A percentile compares a stretch with the other conserved stretches of the same genome.
Evolutionary conservation across 345 rosid genomes (phyloP).

Genomic region (Stellera chamaejasme): DNA sequence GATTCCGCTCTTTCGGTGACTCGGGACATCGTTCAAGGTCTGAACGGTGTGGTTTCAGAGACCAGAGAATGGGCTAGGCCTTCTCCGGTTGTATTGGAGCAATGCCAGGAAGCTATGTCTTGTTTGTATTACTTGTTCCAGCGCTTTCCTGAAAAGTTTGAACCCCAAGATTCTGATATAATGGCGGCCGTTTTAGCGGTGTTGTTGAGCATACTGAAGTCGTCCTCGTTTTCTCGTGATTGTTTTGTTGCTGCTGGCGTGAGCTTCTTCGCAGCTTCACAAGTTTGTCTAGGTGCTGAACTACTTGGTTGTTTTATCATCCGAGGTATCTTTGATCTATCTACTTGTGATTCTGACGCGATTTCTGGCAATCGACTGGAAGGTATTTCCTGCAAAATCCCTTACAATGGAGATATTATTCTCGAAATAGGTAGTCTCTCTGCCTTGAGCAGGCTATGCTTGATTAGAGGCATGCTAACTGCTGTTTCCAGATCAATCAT

Average conservation of each 20-base stretch:
- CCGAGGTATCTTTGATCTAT: constrained; percentile 48
- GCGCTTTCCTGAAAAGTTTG: constrained; percentile 58
- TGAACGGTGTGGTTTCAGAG: constrained; percentile 56
- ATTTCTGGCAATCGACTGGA: constrained; percentile 18
- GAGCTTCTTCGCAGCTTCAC: constrained; percentile 73
- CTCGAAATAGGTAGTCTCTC: constrained; percentile 49
- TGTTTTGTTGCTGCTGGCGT: constrained; percentile 96
- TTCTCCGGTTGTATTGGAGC: constrained; percentile 90
- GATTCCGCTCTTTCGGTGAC: constrained; percentile 71
- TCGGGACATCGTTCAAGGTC: constrained; percentile 59
- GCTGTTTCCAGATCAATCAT: constrained; percentile 71
- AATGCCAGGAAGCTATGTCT: constrained; percentile 87
- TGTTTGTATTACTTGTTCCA: constrained; percentile 90
- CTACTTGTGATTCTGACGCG: constrained; percentile 18
- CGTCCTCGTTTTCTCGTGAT: constrained; percentile 67
- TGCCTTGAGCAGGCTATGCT: constrained; percentile 74
- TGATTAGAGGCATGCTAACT: constrained; percentile 95
- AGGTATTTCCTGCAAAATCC: constrained; percentile 45
- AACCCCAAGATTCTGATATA: constrained; percentile 29
- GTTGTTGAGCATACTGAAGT: constrained; percentile 53
- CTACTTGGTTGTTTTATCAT: constrained; percentile 68
- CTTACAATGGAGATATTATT: constrained; percentile 52
- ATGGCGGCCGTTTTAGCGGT: constrained; percentile 54
- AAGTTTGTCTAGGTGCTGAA: constrained; percentile 55
- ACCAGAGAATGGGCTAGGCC: constrained; percentile 58